phyloP scores from a whole-genome alignment of 768 basidiomycete genomes.

The Russula emetica region DNA sequence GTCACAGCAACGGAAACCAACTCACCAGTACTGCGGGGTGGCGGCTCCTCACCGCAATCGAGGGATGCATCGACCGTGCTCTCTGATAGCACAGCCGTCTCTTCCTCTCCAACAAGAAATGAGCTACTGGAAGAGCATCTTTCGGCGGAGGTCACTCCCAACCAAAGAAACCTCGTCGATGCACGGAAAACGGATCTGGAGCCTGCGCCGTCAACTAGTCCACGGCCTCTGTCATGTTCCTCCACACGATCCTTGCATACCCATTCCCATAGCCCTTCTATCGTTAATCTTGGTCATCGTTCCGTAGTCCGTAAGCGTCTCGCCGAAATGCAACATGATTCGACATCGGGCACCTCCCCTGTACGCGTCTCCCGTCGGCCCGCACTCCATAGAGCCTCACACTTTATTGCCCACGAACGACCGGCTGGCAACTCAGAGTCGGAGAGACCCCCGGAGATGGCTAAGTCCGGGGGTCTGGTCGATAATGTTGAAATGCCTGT shows the following conservation, averaged over 20 bases:
- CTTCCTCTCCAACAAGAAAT: neutral
- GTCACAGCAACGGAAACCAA: neutral
- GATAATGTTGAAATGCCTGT: neutral
- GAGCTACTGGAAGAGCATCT: no score
- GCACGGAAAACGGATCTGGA: neutral
- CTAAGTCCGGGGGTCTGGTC: neutral
- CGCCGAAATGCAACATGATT: slow-evolving; percentile 47
- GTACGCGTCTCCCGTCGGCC: neutral
- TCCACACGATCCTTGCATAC: slow-evolving; percentile 31
- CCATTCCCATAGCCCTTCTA: slow-evolving; percentile 51
- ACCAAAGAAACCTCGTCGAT: neutral
- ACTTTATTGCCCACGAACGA: neutral
- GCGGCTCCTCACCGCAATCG: neutral
- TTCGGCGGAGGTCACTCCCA: neutral
- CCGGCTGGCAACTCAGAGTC: neutral
- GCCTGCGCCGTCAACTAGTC: neutral
- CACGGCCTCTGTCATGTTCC: neutral
- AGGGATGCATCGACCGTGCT: neutral
- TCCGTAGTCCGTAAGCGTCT: slow-evolving; percentile 67
- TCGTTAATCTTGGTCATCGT: slow-evolving; percentile 53
- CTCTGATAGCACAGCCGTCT: neutral
- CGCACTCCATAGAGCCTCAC: neutral
- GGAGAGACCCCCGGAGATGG: neutral
- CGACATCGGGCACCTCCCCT: neutral
- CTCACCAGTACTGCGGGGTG: neutral